A percentile compares a stretch with the other conserved stretches of the same genome.
Evolutionary conservation across 306 rosid genomes (phyloP).

Genomic region (cucumber (Cucumis sativus)): DNA sequence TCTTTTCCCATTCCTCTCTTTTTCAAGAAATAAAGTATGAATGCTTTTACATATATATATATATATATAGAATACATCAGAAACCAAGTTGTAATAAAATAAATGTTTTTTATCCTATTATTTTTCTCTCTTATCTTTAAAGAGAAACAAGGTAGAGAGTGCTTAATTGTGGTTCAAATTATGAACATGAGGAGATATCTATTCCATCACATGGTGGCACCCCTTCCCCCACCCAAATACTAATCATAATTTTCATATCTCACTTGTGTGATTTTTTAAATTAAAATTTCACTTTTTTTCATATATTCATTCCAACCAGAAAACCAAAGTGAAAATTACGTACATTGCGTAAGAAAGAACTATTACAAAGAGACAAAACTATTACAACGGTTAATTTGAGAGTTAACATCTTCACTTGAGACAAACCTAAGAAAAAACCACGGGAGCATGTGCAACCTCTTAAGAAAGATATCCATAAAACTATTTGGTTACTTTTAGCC

Average conservation of each 20-base stretch:
- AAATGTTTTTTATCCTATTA: background rate
- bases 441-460: no score
- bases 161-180: background rate
- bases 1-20: background rate
- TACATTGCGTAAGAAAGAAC: no score
- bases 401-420: no score
- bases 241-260: background rate
- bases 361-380: no score
- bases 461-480: no score
- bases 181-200: background rate
- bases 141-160: background rate
- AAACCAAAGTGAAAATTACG: no score
- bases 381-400: no score
- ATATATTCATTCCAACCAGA: background rate
- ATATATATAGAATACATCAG: background rate
- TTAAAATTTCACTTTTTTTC: background rate
- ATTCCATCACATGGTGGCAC: conserved; percentile 4
- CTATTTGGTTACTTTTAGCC: no score
- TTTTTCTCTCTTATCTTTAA: background rate
- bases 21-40: background rate
- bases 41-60: background rate
- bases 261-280: background rate
- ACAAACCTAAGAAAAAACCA: no score
- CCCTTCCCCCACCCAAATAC: background rate
- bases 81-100: background rate